Evolutionary conservation across 495 filamentous ascomycete genomes (phyloP).

Genomic region (Daldinia decipiens): DNA sequence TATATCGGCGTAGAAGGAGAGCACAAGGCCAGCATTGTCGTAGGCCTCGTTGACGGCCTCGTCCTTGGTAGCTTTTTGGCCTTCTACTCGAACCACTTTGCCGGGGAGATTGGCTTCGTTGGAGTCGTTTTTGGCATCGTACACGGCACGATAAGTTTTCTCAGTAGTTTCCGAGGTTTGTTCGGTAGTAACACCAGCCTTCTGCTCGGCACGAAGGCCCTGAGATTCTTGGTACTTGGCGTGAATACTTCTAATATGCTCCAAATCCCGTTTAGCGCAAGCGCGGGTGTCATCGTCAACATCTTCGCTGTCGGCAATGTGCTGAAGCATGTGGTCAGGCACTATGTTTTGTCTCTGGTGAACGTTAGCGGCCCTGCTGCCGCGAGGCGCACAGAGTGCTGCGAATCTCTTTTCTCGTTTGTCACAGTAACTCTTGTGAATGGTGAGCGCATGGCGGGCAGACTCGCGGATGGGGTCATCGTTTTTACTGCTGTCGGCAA

Average conservation of each 20-base stretch:
- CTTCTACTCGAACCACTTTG: conserved; percentile 51
- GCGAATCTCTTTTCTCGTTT: conserved; percentile 48
- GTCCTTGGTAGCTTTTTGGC: conserved; percentile 49
- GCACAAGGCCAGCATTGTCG: conserved; percentile 54
- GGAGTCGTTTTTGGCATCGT: conserved; percentile 49
- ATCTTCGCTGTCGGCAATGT: conserved; percentile 50
- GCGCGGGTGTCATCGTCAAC: conserved; percentile 50
- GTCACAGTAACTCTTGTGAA: conserved; percentile 37
- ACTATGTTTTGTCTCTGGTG: conserved; percentile 46
- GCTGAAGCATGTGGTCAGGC: conserved; percentile 51
- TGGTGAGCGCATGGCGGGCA: conserved; percentile 44
- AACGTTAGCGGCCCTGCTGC: conserved; percentile 18
- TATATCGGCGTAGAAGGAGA: conserved; percentile 56
- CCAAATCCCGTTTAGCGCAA: conserved; percentile 50
- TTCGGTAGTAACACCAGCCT: conserved; percentile 13
- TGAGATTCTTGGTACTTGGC: conserved; percentile 47
- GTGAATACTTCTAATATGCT: conserved; percentile 45
- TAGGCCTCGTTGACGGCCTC: conserved; percentile 52
- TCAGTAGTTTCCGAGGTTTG: conserved; percentile 21
- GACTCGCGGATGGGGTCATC: conserved; percentile 40
- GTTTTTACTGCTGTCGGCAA: conserved; percentile 47
- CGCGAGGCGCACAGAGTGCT: conserved; percentile 46
- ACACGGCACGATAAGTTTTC: conserved; percentile 53
- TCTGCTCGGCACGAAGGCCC: conserved; percentile 31
- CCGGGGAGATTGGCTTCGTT: conserved; percentile 53